Percentiles rank a stretch among this genome's conserved stretches.
These are phyloP conservation scores for Austroboletus novae-zelandiae DNA, from an alignment of 1,284 basidiomycete species.

Conservation along the genomic window DNA sequence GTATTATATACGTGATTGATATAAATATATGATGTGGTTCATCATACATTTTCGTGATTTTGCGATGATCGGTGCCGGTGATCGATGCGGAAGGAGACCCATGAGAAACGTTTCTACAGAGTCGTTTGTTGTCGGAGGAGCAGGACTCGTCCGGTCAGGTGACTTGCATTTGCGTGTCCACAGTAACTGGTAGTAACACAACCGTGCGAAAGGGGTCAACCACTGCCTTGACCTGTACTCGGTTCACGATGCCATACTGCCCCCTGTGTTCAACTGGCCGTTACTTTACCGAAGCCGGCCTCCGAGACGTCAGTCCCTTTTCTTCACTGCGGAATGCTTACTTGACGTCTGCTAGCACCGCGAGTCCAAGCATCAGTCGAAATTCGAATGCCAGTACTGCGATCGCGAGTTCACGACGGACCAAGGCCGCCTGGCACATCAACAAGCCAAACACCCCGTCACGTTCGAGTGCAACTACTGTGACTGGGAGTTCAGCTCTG, in stretches of 20 bases:
- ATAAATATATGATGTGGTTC: conserved; percentile 3
- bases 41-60: neutral
- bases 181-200: neutral
- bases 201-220: conserved; percentile 9
- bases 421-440: conserved; percentile 7
- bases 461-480: conserved; percentile 12
- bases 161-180: neutral
- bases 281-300: conserved; percentile 7
- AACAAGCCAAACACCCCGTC: conserved; percentile 12
- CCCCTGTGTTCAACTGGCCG: conserved; percentile 14
- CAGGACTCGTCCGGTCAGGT: neutral
- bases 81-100: no score
- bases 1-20: conserved; percentile 3
- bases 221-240: neutral
- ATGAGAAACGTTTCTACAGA: no score
- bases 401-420: conserved; percentile 15
- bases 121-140: no score
- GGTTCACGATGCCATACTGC: conserved; percentile 18
- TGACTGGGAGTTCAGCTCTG: conserved; percentile 10
- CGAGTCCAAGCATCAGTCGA: conserved; percentile 9
- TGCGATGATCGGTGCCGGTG: neutral
- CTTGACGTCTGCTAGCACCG: conserved; percentile 14
- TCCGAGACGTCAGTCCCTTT: conserved; percentile 18
- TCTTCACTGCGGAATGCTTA: conserved; percentile 2
- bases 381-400: conserved; percentile 16